These are phyloP conservation scores for Epithemia pelagica DNA, from an alignment of 108 stramenopile genomes.

Conservation along the genomic window DNA sequence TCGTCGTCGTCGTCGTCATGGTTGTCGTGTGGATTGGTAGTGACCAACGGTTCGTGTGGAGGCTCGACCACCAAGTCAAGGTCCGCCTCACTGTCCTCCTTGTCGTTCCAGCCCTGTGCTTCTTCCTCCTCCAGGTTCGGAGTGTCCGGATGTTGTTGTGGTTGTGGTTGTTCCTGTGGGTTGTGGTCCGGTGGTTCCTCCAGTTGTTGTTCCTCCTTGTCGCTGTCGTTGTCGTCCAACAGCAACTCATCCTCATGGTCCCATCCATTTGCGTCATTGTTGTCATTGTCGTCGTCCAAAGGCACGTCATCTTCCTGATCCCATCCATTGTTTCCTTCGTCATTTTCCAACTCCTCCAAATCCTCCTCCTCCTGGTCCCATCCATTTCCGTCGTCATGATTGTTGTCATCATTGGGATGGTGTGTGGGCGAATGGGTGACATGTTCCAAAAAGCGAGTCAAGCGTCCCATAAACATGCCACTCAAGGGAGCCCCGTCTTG, in stretches of 20 bases:
- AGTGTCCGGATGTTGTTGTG: neutral
- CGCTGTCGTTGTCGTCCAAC: neutral
- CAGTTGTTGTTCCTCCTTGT: neutral
- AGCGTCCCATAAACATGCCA: constrained; percentile 27
- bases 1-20: neutral
- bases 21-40: neutral
- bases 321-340: neutral
- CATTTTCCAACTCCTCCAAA: neutral
- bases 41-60: too few species aligned
- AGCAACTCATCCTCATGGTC: neutral
- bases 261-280: constrained; percentile 1
- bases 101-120: too few species aligned
- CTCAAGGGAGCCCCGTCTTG: constrained; percentile 5
- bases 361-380: neutral
- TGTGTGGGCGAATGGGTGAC: constrained; percentile 11
- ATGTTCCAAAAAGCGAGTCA: constrained; percentile 24
- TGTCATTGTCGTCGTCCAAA: neutral
- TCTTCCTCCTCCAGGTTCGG: too few species aligned
- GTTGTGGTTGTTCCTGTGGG: neutral
- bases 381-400: neutral
- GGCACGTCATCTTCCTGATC: too few species aligned
- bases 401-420: constrained; percentile 9
- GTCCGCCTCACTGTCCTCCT: too few species aligned
- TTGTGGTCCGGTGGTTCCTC: too few species aligned
- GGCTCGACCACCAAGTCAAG: too few species aligned